These are phyloP conservation scores for Shiraia sp. DNA, from an alignment of 2,329 filamentous ascomycete species.

Conservation along the genomic window DNA sequence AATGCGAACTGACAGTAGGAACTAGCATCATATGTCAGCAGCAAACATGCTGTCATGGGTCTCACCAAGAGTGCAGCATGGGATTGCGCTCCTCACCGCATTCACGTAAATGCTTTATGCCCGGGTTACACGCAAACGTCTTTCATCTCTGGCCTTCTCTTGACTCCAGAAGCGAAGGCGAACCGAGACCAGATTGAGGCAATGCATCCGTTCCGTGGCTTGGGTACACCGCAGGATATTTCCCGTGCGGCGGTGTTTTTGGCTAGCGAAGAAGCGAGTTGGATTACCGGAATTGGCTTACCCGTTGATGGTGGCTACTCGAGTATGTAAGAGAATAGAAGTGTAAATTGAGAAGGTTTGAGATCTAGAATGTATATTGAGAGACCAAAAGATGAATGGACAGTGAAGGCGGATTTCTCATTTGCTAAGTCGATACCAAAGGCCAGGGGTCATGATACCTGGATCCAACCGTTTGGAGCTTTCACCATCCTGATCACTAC, in stretches of 20 bases:
- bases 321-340: constrained; percentile 16
- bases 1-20: too few species aligned
- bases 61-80: constrained; percentile 54
- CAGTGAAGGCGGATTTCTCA: too few species aligned
- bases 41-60: constrained; percentile 57
- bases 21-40: constrained; percentile 48
- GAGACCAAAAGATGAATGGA: too few species aligned
- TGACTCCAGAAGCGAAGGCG: constrained; percentile 7
- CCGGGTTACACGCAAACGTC: constrained; percentile 51
- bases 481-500: too few species aligned
- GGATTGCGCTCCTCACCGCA: constrained; percentile 54
- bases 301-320: constrained; percentile 53
- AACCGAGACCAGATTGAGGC: constrained; percentile 10
- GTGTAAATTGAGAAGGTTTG: constrained; percentile 2
- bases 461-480: too few species aligned
- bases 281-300: constrained; percentile 51
- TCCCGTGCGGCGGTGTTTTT: constrained; percentile 50
- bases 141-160: constrained; percentile 27
- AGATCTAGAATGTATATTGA: too few species aligned
- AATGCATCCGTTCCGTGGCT: constrained; percentile 34
- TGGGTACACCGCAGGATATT: constrained; percentile 39
- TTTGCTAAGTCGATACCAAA: too few species aligned
- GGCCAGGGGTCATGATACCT: too few species aligned
- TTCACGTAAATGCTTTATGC: constrained; percentile 60
- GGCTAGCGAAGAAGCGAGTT: constrained; percentile 52